Evolutionary conservation across 495 filamentous ascomycete genomes (phyloP).

Genomic region (Daldinia caldariorum): DNA sequence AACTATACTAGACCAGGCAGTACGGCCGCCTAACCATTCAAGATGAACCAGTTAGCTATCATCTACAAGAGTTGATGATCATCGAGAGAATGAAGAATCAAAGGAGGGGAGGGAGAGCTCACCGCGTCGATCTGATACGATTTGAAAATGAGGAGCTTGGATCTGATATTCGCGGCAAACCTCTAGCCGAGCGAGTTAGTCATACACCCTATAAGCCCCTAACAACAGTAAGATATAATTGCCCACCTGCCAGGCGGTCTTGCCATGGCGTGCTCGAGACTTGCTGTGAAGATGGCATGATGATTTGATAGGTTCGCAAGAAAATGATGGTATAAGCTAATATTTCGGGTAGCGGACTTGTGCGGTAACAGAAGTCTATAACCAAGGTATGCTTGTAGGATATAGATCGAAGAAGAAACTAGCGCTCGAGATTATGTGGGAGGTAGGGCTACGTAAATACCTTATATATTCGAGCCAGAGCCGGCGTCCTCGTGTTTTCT

Average conservation of each 20-base stretch:
- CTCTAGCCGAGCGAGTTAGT: slow-evolving; percentile 56
- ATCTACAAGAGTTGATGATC: slow-evolving; percentile 2
- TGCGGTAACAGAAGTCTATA: slow-evolving; percentile 4
- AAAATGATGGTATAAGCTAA: slow-evolving; percentile 22
- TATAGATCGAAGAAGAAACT: slow-evolving; percentile 26
- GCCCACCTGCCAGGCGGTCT: slow-evolving; percentile 50
- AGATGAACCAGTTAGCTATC: slow-evolving; percentile 21
- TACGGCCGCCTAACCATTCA: slow-evolving; percentile 75
- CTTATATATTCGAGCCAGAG: slow-evolving; percentile 37
- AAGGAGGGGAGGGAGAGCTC: slow-evolving; percentile 43
- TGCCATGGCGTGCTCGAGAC: slow-evolving; percentile 47
- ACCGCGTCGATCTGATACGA: slow-evolving; percentile 84
- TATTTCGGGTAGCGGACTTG: slow-evolving; percentile 15
- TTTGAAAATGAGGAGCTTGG: slow-evolving; percentile 69
- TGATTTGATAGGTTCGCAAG: slow-evolving; percentile 31
- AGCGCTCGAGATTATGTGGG: slow-evolving; percentile 20
- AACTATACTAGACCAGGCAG: slow-evolving; percentile 86
- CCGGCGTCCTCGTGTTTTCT: slow-evolving; percentile 31
- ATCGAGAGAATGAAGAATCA: neutral
- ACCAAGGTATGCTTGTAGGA: slow-evolving; percentile 17
- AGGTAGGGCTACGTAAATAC: slow-evolving; percentile 32
- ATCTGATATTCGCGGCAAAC: slow-evolving; percentile 67
- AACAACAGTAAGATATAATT: slow-evolving; percentile 6
- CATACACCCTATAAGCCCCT: slow-evolving; percentile 7
- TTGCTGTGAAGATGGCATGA: slow-evolving; percentile 44